Conservation (phyloP, 176 grass and related monocot species). For the Raddia guianensis region DNA sequence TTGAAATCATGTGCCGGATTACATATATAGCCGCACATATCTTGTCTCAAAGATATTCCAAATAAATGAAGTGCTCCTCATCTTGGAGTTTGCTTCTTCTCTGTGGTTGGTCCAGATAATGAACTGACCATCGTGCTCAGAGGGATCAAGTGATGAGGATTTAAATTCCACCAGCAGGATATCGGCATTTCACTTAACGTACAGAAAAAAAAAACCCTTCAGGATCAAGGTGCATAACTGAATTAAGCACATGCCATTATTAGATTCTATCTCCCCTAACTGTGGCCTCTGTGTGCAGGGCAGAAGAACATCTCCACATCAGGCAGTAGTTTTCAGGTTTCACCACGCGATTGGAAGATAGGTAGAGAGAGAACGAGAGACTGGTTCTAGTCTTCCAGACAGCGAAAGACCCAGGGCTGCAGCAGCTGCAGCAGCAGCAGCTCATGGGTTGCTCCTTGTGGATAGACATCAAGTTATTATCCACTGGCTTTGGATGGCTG, state of each 20-base stretch:
- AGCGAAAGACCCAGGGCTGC: background rate
- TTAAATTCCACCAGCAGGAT: background rate
- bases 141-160: background rate
- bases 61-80: background rate
- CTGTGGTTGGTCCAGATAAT: background rate
- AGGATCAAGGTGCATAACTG: background rate
- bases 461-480: slow-evolving; percentile 47
- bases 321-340: background rate
- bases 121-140: background rate
- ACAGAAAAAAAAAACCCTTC: background rate
- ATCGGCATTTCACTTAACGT: too few species aligned
- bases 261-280: background rate
- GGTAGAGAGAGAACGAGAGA: background rate
- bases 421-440: background rate
- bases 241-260: background rate
- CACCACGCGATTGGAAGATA: background rate
- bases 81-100: slow-evolving; percentile 27
- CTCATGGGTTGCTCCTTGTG: slow-evolving; percentile 34
- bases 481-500: slow-evolving; percentile 27
- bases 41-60: slow-evolving; percentile 17
- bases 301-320: background rate
- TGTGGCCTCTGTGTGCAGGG: background rate
- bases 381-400: background rate
- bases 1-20: background rate
- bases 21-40: background rate